Conservation (phyloP, 352 stramenopile species). For the Phytophthora rubi region DNA sequence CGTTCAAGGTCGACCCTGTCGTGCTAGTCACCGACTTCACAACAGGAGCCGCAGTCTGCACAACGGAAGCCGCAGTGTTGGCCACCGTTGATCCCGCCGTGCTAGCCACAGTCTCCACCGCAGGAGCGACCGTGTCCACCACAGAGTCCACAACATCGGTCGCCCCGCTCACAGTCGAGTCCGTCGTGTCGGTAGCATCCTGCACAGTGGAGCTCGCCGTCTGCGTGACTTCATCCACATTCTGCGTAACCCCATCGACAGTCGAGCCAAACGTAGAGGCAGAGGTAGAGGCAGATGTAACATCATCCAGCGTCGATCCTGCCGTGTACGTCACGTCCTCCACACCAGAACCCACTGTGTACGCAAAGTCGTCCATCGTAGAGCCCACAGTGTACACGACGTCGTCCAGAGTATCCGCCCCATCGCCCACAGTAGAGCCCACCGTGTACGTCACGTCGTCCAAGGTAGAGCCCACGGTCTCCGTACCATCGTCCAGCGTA, state of each 20-base stretch:
- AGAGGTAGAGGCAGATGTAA: not conserved
- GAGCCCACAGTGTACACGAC: constrained; percentile 16
- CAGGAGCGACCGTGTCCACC: not conserved
- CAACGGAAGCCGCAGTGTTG: constrained; percentile 13
- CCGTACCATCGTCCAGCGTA: constrained; percentile 1
- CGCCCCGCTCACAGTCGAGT: constrained; percentile 3
- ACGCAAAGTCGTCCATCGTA: constrained; percentile 2
- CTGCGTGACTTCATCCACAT: not conserved
- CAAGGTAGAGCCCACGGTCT: constrained; percentile 13
- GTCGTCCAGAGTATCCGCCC: not conserved
- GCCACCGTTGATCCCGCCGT: constrained; percentile 9
- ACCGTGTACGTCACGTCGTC: constrained; percentile 9
- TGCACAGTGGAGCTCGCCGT: constrained; percentile 1
- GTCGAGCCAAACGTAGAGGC: not conserved
- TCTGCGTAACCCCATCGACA: constrained; percentile 2
- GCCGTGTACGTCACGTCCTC: constrained; percentile 3
- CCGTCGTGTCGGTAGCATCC: not conserved
- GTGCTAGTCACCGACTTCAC: not conserved
- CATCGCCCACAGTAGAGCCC: constrained; percentile 12
- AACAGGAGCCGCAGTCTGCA: not conserved
- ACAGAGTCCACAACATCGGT: constrained; percentile 5
- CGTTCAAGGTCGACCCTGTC: not conserved
- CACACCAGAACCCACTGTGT: constrained; percentile 1
- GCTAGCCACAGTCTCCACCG: constrained; percentile 2
- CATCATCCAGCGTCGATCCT: constrained; percentile 8